Evolutionary conservation across 2,329 filamentous ascomycete species (phyloP).

Genomic region (Phialophora macrospora): DNA sequence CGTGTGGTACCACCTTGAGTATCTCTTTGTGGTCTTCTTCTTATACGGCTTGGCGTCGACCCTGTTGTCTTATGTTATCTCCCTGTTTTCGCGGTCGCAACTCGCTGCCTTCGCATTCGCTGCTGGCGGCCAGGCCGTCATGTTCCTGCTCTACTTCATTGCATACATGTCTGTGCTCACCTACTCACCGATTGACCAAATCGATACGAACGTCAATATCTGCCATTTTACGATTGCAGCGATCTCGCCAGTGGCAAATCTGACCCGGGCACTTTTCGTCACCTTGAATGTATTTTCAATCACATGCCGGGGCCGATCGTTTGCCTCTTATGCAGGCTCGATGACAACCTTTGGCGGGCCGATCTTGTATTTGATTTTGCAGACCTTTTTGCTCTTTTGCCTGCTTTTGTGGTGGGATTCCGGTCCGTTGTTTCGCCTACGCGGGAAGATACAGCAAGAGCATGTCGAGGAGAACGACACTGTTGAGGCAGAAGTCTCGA

Average conservation of each 20-base stretch:
- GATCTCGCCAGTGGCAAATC: constrained; percentile 76
- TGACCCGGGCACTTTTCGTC: constrained; percentile 75
- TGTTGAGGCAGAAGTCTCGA: constrained; percentile 64
- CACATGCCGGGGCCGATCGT: constrained; percentile 67
- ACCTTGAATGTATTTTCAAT: constrained; percentile 83
- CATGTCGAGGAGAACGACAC: constrained; percentile 46
- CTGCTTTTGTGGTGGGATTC: constrained; percentile 81
- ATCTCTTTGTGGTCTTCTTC: constrained; percentile 79
- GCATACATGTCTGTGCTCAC: constrained; percentile 74
- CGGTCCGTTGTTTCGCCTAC: constrained; percentile 65
- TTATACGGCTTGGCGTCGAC: constrained; percentile 81
- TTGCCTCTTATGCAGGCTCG: constrained; percentile 70
- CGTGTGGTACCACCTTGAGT: constrained; percentile 78
- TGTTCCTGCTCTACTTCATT: constrained; percentile 74
- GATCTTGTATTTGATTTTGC: constrained; percentile 79
- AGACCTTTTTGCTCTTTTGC: constrained; percentile 71
- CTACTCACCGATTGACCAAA: constrained; percentile 70
- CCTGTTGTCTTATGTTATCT: constrained; percentile 78
- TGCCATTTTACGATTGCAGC: constrained; percentile 76
- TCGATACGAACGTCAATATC: constrained; percentile 69
- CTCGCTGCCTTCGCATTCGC: constrained; percentile 83
- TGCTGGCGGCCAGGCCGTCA: constrained; percentile 73
- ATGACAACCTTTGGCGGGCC: constrained; percentile 80
- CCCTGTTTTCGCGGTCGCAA: constrained; percentile 77
- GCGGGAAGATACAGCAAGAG: constrained; percentile 52